These are phyloP conservation scores for Starmerella sp. DNA, from an alignment of 805 yeast genomes.

Conservation along the genomic window DNA sequence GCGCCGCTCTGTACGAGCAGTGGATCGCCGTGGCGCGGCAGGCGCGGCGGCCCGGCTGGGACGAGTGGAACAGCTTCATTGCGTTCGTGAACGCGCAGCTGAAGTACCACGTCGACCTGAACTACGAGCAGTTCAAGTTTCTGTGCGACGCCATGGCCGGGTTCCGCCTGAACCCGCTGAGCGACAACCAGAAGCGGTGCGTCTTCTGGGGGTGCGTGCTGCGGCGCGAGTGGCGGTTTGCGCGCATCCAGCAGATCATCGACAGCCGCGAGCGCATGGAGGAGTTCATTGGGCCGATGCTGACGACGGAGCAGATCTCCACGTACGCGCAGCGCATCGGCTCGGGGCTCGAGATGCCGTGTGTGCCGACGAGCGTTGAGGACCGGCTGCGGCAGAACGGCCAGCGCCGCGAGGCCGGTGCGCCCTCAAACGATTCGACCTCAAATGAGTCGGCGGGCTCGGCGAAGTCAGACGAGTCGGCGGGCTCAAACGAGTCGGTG, in stretches of 20 bases:
- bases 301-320: not conserved
- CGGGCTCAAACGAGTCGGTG: too few species aligned
- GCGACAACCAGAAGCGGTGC: conserved; percentile 33
- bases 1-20: conserved; percentile 35
- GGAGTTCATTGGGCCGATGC: not conserved
- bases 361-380: not conserved
- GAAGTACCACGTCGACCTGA: conserved; percentile 24
- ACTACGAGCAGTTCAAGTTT: conserved; percentile 35
- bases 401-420: too few species aligned
- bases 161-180: conserved; percentile 23
- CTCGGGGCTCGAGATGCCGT: not conserved
- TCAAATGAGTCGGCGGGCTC: too few species aligned
- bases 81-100: conserved; percentile 18
- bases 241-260: not conserved
- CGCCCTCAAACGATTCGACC: too few species aligned
- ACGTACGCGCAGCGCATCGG: not conserved
- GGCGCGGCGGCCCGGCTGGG: not conserved
- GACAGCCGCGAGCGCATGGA: not conserved
- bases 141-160: conserved; percentile 25
- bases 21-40: conserved; percentile 32
- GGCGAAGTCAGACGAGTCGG: too few species aligned
- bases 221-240: not conserved
- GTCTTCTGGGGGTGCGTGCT: conserved; percentile 30
- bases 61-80: not conserved
- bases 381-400: not conserved